phyloP scores from a whole-genome alignment of 495 filamentous ascomycete genomes.

The Barbatosphaeria neglecta region DNA sequence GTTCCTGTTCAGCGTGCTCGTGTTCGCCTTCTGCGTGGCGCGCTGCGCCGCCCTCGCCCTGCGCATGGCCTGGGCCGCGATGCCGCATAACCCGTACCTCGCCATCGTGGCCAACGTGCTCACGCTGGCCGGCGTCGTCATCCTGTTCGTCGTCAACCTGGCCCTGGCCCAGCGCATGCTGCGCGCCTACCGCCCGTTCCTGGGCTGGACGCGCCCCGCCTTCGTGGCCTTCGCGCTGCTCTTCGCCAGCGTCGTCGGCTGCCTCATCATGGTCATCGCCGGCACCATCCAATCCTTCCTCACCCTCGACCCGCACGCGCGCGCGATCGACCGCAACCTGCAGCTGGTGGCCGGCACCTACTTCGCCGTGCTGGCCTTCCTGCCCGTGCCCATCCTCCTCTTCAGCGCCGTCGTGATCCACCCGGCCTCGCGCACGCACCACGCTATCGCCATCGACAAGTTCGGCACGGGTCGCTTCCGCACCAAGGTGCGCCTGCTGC shows the following conservation, averaged over 20 bases:
- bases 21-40: constrained; percentile 73
- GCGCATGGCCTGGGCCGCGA: constrained; percentile 48
- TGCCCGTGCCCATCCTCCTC: constrained; percentile 56
- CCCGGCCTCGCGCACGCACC: neutral
- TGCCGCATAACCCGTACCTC: constrained; percentile 35
- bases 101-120: constrained; percentile 66
- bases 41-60: constrained; percentile 52
- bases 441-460: constrained; percentile 45
- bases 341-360: constrained; percentile 57
- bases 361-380: constrained; percentile 58
- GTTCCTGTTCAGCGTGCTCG: constrained; percentile 56
- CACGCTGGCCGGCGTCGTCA: constrained; percentile 60
- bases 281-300: constrained; percentile 54
- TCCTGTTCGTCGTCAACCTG: constrained; percentile 75
- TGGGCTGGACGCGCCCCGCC: constrained; percentile 53
- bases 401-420: constrained; percentile 31
- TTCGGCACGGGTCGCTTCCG: constrained; percentile 60
- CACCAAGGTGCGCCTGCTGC: constrained; percentile 53
- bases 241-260: constrained; percentile 47
- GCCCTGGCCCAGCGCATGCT: constrained; percentile 69
- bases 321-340: constrained; percentile 45
- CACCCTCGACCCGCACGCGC: constrained; percentile 41
- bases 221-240: constrained; percentile 40
- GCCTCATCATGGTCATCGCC: constrained; percentile 59
- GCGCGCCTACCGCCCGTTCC: constrained; percentile 55